These are phyloP conservation scores for Dactylella cylindrospora DNA, from an alignment of 2,329 filamentous ascomycete species.

Conservation along the genomic window DNA sequence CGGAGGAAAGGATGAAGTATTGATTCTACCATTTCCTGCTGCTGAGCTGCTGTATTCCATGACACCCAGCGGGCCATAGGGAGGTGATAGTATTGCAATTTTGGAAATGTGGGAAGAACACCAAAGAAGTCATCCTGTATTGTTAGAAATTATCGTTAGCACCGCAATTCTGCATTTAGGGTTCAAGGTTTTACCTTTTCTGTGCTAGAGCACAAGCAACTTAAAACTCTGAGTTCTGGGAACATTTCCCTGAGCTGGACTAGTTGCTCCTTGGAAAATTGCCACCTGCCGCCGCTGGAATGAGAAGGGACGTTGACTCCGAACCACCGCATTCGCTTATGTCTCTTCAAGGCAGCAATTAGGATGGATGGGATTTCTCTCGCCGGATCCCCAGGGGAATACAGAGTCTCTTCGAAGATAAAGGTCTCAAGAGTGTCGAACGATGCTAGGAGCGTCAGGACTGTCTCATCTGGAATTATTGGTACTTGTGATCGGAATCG, in stretches of 20 bases:
- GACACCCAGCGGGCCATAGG: conserved; percentile 6
- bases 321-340: conserved; percentile 8
- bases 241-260: background rate
- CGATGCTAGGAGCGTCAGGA: conserved; percentile 17
- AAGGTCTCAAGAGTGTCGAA: conserved; percentile 25
- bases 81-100: conserved; percentile 4
- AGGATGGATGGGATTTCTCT: conserved; percentile 1
- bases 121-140: conserved; percentile 14
- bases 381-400: background rate
- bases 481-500: conserved; percentile 16
- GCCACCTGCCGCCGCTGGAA: conserved; percentile 1
- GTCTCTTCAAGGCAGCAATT: conserved; percentile 7
- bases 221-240: conserved; percentile 7
- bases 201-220: background rate
- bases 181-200: conserved; percentile 1
- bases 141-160: background rate
- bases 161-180: background rate
- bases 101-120: conserved; percentile 8
- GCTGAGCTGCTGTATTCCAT: background rate
- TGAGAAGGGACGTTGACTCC: conserved; percentile 6
- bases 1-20: conserved; percentile 10
- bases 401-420: conserved; percentile 21
- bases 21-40: background rate
- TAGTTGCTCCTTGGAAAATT: background rate
- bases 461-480: conserved; percentile 5